Evolutionary conservation across 768 basidiomycete species (phyloP).

Genomic region (Scleroderma bovista): DNA sequence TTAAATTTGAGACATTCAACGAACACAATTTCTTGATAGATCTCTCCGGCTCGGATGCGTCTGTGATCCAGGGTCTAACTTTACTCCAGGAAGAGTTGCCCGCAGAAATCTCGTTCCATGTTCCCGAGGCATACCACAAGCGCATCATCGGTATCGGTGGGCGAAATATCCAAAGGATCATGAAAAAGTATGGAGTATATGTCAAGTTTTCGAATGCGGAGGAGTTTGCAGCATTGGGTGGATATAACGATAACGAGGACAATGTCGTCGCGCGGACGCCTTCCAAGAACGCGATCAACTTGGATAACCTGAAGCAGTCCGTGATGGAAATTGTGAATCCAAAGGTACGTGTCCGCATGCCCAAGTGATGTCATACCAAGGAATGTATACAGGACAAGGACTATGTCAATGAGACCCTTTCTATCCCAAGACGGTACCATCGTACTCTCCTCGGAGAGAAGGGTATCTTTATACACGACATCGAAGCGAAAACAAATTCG

Average conservation of each 20-base stretch:
- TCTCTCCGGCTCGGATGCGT: constrained; percentile 78
- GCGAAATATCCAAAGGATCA: constrained; percentile 96
- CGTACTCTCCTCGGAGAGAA: constrained; percentile 94
- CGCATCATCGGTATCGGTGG: constrained; percentile 98
- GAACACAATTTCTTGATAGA: constrained; percentile 95
- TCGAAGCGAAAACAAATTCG: constrained; percentile 94
- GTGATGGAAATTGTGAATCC: constrained; percentile 98
- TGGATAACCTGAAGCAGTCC: constrained; percentile 91
- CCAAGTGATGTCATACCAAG: background rate
- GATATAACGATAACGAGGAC: constrained; percentile 96
- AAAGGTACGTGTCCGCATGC: constrained; percentile 52
- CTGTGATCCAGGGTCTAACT: constrained; percentile 80
- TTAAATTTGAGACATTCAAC: constrained; percentile 98
- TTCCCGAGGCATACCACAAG: constrained; percentile 97
- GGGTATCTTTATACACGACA: constrained; percentile 94
- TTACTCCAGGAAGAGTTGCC: constrained; percentile 96
- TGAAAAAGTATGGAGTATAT: constrained; percentile 99
- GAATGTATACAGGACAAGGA: constrained; percentile 83
- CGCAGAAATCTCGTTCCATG: constrained; percentile 97
- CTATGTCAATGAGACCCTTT: constrained; percentile 88
- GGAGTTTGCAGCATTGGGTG: constrained; percentile 91
- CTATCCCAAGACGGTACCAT: constrained; percentile 92
- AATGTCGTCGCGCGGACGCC: constrained; percentile 98
- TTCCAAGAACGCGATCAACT: constrained; percentile 92
- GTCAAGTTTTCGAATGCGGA: constrained; percentile 99